phyloP scores from a whole-genome alignment of 495 filamentous ascomycete genomes.

The Daldinia grandis region DNA sequence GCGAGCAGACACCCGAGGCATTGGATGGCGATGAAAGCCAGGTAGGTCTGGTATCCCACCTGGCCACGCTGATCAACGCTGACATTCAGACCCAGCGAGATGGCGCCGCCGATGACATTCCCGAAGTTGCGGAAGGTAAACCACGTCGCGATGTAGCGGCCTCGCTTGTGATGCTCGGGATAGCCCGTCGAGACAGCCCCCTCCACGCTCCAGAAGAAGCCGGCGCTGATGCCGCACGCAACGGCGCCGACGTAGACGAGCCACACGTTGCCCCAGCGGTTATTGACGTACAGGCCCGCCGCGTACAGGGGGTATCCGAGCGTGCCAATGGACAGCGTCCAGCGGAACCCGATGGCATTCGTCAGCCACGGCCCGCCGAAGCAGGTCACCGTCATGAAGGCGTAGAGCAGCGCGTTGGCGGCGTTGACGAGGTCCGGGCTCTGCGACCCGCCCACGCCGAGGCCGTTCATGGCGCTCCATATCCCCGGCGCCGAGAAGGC shows the following conservation, averaged over 20 bases:
- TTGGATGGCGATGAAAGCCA: slow-evolving; percentile 57
- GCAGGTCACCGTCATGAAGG: slow-evolving; percentile 55
- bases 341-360: slow-evolving; percentile 57
- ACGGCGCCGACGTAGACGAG: slow-evolving; percentile 58
- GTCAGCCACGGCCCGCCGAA: slow-evolving; percentile 54
- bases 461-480: slow-evolving; percentile 60
- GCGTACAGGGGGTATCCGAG: slow-evolving; percentile 59
- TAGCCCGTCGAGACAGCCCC: slow-evolving; percentile 62
- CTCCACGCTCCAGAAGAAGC: slow-evolving; percentile 59
- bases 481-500: slow-evolving; percentile 53
- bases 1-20: slow-evolving; percentile 57
- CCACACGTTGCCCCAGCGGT: slow-evolving; percentile 58
- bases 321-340: slow-evolving; percentile 56
- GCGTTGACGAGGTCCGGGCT: slow-evolving; percentile 58
- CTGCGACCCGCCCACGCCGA: slow-evolving; percentile 58
- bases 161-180: slow-evolving; percentile 56
- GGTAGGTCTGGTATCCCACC: slow-evolving; percentile 58
- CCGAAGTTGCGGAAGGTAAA: slow-evolving; percentile 59
- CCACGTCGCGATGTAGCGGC: slow-evolving; percentile 60
- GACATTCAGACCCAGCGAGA: slow-evolving; percentile 57
- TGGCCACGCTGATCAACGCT: slow-evolving; percentile 51
- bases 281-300: slow-evolving; percentile 60
- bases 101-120: slow-evolving; percentile 58
- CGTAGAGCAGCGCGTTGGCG: slow-evolving; percentile 59
- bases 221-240: slow-evolving; percentile 57